phyloP scores from a whole-genome alignment of 352 stramenopile species.

The Pilasporangium apinafurcum region DNA sequence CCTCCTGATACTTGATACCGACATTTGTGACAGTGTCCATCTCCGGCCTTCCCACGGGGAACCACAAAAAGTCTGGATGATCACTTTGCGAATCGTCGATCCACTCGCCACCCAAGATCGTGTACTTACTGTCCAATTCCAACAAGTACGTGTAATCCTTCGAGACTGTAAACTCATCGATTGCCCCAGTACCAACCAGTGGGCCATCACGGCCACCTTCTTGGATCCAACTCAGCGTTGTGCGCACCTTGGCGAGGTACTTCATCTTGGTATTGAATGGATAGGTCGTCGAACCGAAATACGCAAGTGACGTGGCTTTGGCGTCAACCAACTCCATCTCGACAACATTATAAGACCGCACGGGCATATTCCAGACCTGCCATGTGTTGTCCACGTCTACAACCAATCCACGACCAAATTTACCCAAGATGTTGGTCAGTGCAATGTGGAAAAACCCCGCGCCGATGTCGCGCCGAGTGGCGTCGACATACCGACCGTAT shows the following conservation, averaged over 20 bases:
- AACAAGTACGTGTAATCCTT: slow-evolving; percentile 9
- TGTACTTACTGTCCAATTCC: slow-evolving; percentile 7
- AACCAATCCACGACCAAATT: slow-evolving; percentile 28
- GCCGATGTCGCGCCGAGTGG: slow-evolving; percentile 37
- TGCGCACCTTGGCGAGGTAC: slow-evolving; percentile 37
- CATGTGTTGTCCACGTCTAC: slow-evolving; percentile 22
- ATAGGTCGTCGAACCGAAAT: slow-evolving; percentile 32
- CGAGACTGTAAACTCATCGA: slow-evolving; percentile 1
- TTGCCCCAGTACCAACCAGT: slow-evolving; percentile 4
- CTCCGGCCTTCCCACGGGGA: slow-evolving; percentile 3
- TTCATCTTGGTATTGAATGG: slow-evolving; percentile 39
- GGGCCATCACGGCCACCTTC: slow-evolving; percentile 12
- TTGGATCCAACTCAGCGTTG: slow-evolving; percentile 32
- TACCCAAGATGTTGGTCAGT: slow-evolving; percentile 36
- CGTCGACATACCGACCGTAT: slow-evolving; percentile 34
- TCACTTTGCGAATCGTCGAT: slow-evolving; percentile 4
- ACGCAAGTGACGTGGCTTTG: slow-evolving; percentile 20
- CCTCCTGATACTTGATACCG: slow-evolving; percentile 6
- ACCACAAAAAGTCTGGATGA: slow-evolving; percentile 11
- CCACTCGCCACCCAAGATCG: slow-evolving; percentile 13
- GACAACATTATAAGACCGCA: slow-evolving; percentile 33
- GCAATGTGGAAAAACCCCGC: slow-evolving; percentile 45
- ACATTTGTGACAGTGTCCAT: slow-evolving; percentile 3
- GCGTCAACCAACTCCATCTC: slow-evolving; percentile 31
- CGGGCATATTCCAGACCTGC: slow-evolving; percentile 61